A percentile compares a stretch with the other conserved stretches of the same genome.
Evolutionary conservation across 2,329 filamentous ascomycete genomes (phyloP).

Genomic region (Gnomoniopsis sp.): DNA sequence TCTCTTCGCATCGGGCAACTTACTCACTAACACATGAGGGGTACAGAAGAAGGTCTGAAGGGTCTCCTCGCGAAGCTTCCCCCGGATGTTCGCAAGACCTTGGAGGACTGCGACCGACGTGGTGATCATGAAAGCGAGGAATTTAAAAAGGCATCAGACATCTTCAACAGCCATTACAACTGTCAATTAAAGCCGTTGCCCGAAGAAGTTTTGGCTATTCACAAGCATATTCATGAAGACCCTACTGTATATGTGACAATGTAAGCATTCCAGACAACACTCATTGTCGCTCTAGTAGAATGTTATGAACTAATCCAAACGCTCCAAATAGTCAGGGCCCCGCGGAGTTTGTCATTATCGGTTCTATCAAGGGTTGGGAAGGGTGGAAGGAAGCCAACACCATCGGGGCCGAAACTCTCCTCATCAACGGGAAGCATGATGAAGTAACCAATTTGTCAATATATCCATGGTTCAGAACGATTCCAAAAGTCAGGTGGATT

Average conservation of each 20-base stretch:
- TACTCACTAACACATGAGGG: background rate
- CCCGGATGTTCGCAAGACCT: slow-evolving; percentile 16
- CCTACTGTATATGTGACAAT: slow-evolving; percentile 23
- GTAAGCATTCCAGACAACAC: slow-evolving; percentile 13
- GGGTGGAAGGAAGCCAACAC: slow-evolving; percentile 23
- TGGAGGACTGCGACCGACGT: slow-evolving; percentile 19
- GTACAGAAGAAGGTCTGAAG: slow-evolving; percentile 15
- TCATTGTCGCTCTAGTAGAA: too few species aligned
- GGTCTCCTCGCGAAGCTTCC: slow-evolving; percentile 20
- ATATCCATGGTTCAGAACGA: slow-evolving; percentile 24
- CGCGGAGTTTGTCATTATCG: slow-evolving; percentile 24
- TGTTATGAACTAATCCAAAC: background rate
- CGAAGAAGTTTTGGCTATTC: slow-evolving; percentile 18
- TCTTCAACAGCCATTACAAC: slow-evolving; percentile 19
- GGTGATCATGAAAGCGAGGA: slow-evolving; percentile 22
- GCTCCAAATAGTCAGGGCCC: slow-evolving; percentile 23
- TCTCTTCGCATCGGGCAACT: too few species aligned
- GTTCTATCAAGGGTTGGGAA: slow-evolving; percentile 24
- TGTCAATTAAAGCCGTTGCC: slow-evolving; percentile 22
- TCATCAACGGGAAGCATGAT: slow-evolving; percentile 22
- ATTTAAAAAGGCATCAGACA: slow-evolving; percentile 18
- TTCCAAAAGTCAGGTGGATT: slow-evolving; percentile 26
- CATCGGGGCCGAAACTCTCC: slow-evolving; percentile 19
- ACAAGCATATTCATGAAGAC: slow-evolving; percentile 21
- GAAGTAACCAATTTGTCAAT: slow-evolving; percentile 25